Base-by-base conservation (phyloP, 192 early-diverging fungal genomes). In the Coemansia sp. region DNA sequence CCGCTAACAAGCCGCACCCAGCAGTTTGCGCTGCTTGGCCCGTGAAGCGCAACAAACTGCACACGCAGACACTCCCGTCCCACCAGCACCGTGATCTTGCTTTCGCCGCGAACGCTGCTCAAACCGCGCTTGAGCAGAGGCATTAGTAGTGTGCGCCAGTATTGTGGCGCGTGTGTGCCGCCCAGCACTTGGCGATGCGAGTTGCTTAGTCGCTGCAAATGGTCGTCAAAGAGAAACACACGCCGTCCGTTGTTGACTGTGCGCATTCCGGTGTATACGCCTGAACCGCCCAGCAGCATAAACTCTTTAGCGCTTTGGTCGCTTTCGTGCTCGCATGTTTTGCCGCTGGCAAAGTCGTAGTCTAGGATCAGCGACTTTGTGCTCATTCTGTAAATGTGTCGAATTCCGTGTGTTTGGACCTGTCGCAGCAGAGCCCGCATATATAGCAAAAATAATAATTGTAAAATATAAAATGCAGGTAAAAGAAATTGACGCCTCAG, bases 261-360 rank as follows among this genome's bases (percentile, higher is more conserved):
- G 10, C 76, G 76, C 71, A 79, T 73, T 2, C 59, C 61, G 2
- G 76, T 79, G 71, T 79, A 79, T 3, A 73, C 54, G 18, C 76
- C 76, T 10, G 31, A 26, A n/a, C 68, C 71, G 20, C 76, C 68
- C 4, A 26, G 6, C 7, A 79, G 71, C 76, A 79, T 79, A 53
- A 79, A 79, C 14, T 70, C 71, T 18, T 61, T 63, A n/a, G 71
- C 64, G 38, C 58, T 51, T 60, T 60, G 58, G 25, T 37, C 36
- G 47, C 60, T 70, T 24, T 25, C 26, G n/a, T 64, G 67, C 36
- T 60, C 65, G 23, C 24, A 63, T 8, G 60, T 49, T 15, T 56
- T 48, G 9, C 58, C 52, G 0, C 55, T 67, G 15, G 34, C 54
- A 42, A 60, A 70, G 64, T 70, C 57, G 46, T 73, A 67, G 61